Evolutionary conservation across 2,329 filamentous ascomycete species (phyloP), one percentile per base, ranked within the genome.

Genomic region (Purpureocillium lavendulum): DNA sequence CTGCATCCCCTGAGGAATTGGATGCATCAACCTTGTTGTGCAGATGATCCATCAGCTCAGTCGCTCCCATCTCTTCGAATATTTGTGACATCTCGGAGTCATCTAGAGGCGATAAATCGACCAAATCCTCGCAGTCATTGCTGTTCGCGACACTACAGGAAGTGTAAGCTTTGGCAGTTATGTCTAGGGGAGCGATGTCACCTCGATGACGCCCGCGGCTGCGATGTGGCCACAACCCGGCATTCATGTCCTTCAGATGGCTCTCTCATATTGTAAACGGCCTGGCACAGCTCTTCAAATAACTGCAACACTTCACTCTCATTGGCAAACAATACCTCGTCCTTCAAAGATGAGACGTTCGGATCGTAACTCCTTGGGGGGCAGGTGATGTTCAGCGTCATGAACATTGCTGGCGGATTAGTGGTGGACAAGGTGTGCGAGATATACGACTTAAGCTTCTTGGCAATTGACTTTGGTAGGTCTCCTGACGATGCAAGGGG

Each of bases 331-430:
- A 87, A 51, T 2, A 89, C 70, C 49, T 87, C 77, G 41, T 86
- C 77, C 53, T 89, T 89, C 4, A 76, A 66, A 4, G 83, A 75
- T 43, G 87, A 78, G 6, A 88, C 59, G 47, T 88, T 89, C 2
- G 71, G 66, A 58, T 89, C 84, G 50, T 89, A 89, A 42, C 67
- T 79, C 21, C 70, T 69, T 1, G 63, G 53, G 0, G 76, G 71
- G 50, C 82, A 88, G 12, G 55, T 56, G 24, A 89, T 77, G 41
- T 78, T 73, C 30, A 89, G 58, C 31, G 69, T 69, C 31, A 87
- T 58, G 52, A 88, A 87, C 0, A 46, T 36, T 34, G 47, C 51
- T 18, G 56, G 49, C 7, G 49, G 43, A 8, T 60, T 48, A 1
- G 30, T 40, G 18, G 24, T 44, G 4, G 34, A 51, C 46, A 46